Conservation (phyloP, 495 filamentous ascomycete species). For the Penicillium manginii region DNA sequence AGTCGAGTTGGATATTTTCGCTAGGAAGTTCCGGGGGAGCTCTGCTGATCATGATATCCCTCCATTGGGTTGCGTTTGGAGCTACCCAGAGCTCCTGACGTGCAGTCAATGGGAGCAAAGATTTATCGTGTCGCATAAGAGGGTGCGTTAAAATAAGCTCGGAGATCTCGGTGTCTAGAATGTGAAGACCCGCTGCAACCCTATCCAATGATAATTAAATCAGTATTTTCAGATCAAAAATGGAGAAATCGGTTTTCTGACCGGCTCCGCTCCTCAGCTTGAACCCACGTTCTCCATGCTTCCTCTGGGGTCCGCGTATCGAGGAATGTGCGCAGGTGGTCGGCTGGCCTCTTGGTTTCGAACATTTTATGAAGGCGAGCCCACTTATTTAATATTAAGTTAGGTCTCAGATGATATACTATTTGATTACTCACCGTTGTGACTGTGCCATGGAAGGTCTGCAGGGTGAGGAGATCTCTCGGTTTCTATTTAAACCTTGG, state of each 20-base stretch:
- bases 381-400: not conserved
- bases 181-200: conserved; percentile 22
- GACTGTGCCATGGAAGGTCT: conserved; percentile 41
- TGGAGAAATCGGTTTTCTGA: conserved; percentile 3
- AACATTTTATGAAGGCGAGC: conserved; percentile 14
- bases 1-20: not conserved
- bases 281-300: conserved; percentile 22
- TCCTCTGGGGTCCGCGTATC: conserved; percentile 15
- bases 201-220: not conserved
- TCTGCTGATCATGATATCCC: not conserved
- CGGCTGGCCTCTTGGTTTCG: not conserved
- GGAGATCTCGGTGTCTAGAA: conserved; percentile 38
- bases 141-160: conserved; percentile 37
- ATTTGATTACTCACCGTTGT: conserved; percentile 22
- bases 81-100: conserved; percentile 33
- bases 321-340: not conserved
- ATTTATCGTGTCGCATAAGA: conserved; percentile 18
- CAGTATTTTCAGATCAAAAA: not conserved
- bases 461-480: conserved; percentile 25
- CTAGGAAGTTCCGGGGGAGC: not conserved
- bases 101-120: conserved; percentile 12
- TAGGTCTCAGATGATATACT: not conserved
- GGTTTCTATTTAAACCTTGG: conserved; percentile 22
- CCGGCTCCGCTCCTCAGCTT: conserved; percentile 26
- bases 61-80: conserved; percentile 13